Evolutionary conservation across 2,329 filamentous ascomycete species (phyloP).

Genomic region (Aspergillus aculeatinus): DNA sequence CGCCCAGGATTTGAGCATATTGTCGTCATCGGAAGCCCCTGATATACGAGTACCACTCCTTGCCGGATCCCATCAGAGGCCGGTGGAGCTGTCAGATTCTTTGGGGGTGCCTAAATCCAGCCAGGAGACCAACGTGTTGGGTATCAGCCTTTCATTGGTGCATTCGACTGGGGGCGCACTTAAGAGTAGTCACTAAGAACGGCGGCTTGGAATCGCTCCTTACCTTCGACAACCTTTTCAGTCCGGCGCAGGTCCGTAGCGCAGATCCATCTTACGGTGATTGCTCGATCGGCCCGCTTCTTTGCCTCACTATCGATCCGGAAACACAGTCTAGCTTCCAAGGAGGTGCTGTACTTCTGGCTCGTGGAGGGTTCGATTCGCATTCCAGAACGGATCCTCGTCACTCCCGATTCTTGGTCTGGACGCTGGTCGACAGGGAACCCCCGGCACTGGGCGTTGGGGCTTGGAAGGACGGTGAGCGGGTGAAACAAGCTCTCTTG

Average conservation of each 20-base stretch:
- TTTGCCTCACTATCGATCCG: constrained; percentile 23
- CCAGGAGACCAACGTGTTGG: constrained; percentile 22
- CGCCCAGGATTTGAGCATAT: constrained; percentile 5
- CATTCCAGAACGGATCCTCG: constrained; percentile 25
- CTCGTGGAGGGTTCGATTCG: constrained; percentile 22
- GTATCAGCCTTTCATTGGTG: constrained; percentile 19
- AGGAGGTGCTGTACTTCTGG: constrained; percentile 19
- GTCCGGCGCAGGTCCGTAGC: constrained; percentile 1
- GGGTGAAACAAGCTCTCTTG: constrained; percentile 9
- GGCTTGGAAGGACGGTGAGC: constrained; percentile 10
- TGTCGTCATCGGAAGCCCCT: constrained; percentile 10
- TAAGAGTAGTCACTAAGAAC: constrained; percentile 12
- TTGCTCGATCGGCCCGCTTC: constrained; percentile 17
- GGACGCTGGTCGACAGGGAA: neutral
- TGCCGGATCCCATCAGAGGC: constrained; percentile 11
- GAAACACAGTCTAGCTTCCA: constrained; percentile 15
- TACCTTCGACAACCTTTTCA: constrained; percentile 9
- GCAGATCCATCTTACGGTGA: constrained; percentile 9
- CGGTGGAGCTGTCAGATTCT: constrained; percentile 20
- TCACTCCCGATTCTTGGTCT: constrained; percentile 13
- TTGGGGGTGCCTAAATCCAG: constrained; percentile 14
- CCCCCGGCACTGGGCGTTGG: constrained; percentile 8
- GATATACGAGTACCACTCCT: constrained; percentile 10
- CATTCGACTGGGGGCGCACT: constrained; percentile 7
- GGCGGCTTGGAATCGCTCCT: constrained; percentile 8